These are phyloP conservation scores for Chrysosporium keratinophilum DNA, from an alignment of 2,329 filamentous ascomycete species.

Conservation along the genomic window DNA sequence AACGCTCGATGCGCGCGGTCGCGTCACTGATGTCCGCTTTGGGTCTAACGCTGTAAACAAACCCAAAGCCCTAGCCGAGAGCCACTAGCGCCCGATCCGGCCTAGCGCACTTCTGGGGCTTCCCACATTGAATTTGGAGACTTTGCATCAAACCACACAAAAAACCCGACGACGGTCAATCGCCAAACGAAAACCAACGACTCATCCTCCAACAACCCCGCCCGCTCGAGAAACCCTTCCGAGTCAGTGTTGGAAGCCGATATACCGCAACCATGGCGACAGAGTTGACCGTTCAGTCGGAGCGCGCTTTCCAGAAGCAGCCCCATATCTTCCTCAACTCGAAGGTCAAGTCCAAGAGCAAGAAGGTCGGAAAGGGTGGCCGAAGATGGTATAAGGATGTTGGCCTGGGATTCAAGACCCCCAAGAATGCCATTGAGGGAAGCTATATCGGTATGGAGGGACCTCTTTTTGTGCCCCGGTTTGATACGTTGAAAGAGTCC, in stretches of 20 bases:
- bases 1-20: constrained; percentile 14
- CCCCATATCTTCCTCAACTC: constrained; percentile 99
- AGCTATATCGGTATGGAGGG: constrained; percentile 88
- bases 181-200: constrained; percentile 2
- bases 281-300: constrained; percentile 98
- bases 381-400: constrained; percentile 99
- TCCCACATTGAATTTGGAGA: constrained; percentile 31
- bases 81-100: constrained; percentile 22
- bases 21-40: constrained; percentile 29
- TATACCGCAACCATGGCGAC: constrained; percentile 72
- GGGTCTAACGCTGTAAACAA: constrained; percentile 32
- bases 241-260: constrained; percentile 28
- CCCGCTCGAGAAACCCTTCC: constrained; percentile 28
- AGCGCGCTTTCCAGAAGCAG: constrained; percentile 99
- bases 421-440: constrained; percentile 97
- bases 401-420: constrained; percentile 97
- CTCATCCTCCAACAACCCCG: constrained; percentile 21
- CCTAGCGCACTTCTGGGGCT: constrained; percentile 28
- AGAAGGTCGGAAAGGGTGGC: constrained; percentile 76
- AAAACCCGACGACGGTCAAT: constrained; percentile 16
- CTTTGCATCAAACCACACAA: constrained; percentile 23
- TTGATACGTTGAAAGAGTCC: background rate
- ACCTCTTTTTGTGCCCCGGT: constrained; percentile 1
- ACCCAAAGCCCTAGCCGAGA: constrained; percentile 36
- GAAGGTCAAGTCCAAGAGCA: constrained; percentile 77